Evolutionary conservation across 345 rosid genomes (phyloP).

Genomic region (Rhodamnia argentea): DNA sequence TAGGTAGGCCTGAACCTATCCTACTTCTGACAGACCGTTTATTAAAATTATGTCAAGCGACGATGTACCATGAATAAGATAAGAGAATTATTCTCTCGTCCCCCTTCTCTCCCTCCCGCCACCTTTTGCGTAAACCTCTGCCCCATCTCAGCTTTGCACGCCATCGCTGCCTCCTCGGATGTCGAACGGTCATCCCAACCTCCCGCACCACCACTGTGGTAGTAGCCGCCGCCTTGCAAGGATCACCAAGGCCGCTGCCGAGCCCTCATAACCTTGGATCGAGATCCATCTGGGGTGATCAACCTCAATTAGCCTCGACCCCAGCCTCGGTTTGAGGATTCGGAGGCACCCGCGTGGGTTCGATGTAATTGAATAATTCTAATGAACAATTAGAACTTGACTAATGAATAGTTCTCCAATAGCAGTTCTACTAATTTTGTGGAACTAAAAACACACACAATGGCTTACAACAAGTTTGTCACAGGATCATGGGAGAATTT

Average conservation of each 20-base stretch:
- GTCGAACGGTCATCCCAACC: background rate
- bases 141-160: background rate
- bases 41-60: background rate
- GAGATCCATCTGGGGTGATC: background rate
- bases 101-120: background rate
- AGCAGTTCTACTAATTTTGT: background rate
- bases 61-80: background rate
- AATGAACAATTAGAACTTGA: background rate
- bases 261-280: background rate
- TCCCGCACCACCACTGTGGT: background rate
- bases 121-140: background rate
- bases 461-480: background rate
- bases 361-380: background rate
- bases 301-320: background rate
- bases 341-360: background rate
- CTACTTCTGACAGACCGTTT: background rate
- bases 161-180: background rate
- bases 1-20: background rate
- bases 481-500: background rate
- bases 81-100: background rate
- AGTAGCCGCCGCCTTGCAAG: background rate
- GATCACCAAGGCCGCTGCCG: background rate
- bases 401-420: background rate
- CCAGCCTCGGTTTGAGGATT: background rate
- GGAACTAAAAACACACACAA: background rate